Base-by-base conservation (phyloP, 768 basidiomycete genomes). In the Kwoniella dendrophila region DNA sequence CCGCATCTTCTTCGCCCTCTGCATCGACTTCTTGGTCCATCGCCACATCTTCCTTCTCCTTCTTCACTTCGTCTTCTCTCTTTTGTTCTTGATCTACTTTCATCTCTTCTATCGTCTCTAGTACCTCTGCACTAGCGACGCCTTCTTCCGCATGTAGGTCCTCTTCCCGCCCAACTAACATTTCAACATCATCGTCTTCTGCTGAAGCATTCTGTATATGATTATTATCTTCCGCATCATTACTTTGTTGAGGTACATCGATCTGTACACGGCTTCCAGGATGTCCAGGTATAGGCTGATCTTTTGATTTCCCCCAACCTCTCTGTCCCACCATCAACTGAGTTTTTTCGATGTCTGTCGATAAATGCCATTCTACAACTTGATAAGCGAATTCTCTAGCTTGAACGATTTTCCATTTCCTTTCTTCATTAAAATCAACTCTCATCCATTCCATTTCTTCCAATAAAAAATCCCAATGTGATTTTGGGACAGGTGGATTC, bases 361-460 rank as follows among this genome's bases (percentile, higher is more conserved):
- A 86, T 53, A 84, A 83, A 75, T 95, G 91, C 92, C 92, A 99
- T 69, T 92, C 88, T 6, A 90, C 83, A 22, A 92, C 88, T 26
- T 90, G 85, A 30, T 85, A 86, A 0, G 91, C 89, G 29, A 99
- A 78, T 61, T 87, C 87, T 74, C 87, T 88, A 0, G 96, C 95
- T 27, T 90, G 75, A 1, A 88, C 87, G 43, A 89, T 80, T 78
- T 98, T 98, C 93, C 93, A 98, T 70, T 84, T 86, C 40, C 90
- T 84, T 74, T 99, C 96, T 78, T 98, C 94, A 20, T 90, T 87
- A 68, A 96, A 97, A 76, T 99, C 96, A 36, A 85, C 85, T 27
- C 91, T 89, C 86, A 99, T 88, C 96, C 96, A 99, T 85, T 89
- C 91, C 92, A 97, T 92, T 80, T 99, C 96, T 63, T 98, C 95